Conservation (phyloP, 805 yeast species). For the Hanseniaspora occidentalis region DNA sequence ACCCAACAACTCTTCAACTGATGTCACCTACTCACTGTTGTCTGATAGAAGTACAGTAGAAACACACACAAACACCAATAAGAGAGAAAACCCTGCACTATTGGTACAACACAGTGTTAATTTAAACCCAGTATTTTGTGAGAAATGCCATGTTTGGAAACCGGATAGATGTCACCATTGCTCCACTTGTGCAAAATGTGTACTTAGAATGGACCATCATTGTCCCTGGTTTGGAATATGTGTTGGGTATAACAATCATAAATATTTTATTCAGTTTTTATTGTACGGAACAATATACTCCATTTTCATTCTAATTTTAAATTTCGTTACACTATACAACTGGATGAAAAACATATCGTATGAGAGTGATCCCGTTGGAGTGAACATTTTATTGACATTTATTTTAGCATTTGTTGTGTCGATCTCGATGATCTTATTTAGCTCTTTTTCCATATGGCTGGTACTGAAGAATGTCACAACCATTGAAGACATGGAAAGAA, state of each 20-base stretch:
- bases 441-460: conserved; percentile 45
- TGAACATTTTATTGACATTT: conserved; percentile 50
- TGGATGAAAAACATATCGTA: conserved; percentile 21
- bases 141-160: conserved; percentile 37
- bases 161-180: conserved; percentile 88
- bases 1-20: too few species aligned
- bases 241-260: conserved; percentile 72
- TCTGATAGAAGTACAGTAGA: too few species aligned
- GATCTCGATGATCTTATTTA: conserved; percentile 45
- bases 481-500: conserved; percentile 54
- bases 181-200: conserved; percentile 54
- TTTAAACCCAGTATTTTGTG: background rate
- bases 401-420: conserved; percentile 40
- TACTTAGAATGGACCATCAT: conserved; percentile 86
- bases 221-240: conserved; percentile 91
- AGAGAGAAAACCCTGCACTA: too few species aligned
- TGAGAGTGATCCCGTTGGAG: conserved; percentile 32
- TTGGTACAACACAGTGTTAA: background rate
- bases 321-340: background rate
- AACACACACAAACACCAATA: too few species aligned
- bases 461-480: conserved; percentile 62
- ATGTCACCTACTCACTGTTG: too few species aligned
- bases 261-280: conserved; percentile 66
- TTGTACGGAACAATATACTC: conserved; percentile 40
- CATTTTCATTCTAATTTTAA: conserved; percentile 24